Conservation (phyloP, 768 basidiomycete genomes). For the Tephrocybe sp. region DNA sequence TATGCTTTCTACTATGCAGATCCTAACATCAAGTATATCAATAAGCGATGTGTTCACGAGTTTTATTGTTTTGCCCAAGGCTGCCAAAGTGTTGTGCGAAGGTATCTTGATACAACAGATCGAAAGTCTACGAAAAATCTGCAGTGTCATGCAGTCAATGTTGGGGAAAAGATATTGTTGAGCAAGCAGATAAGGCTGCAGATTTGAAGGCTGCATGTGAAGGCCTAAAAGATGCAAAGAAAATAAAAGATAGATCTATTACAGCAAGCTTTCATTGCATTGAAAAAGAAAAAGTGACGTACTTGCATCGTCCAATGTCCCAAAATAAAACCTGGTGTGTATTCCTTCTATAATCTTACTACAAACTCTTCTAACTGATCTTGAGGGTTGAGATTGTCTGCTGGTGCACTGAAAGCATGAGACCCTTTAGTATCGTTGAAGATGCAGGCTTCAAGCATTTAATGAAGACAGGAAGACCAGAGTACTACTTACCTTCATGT, state of each 20-base stretch:
- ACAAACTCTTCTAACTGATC: neutral
- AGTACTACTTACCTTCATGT: too few relatives aligned
- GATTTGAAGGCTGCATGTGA: slow-evolving; percentile 6
- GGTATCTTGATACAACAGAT: slow-evolving; percentile 27
- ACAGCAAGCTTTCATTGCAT: slow-evolving; percentile 25
- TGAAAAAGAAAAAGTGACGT: slow-evolving; percentile 26
- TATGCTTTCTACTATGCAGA: slow-evolving; percentile 28
- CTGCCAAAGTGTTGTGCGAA: slow-evolving; percentile 16
- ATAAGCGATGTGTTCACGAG: slow-evolving; percentile 19
- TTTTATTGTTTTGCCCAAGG: slow-evolving; percentile 23
- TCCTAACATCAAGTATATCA: slow-evolving; percentile 8
- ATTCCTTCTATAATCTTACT: neutral
- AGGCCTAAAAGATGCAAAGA: slow-evolving; percentile 5
- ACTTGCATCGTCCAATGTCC: slow-evolving; percentile 21
- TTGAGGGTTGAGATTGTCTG: neutral
- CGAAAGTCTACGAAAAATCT: slow-evolving; percentile 26
- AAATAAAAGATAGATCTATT: slow-evolving; percentile 18
- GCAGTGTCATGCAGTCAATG: slow-evolving; percentile 25
- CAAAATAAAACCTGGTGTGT: slow-evolving; percentile 15
- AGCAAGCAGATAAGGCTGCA: slow-evolving; percentile 11
- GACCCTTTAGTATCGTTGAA: neutral
- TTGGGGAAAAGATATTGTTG: slow-evolving; percentile 24
- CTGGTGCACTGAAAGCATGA: neutral
- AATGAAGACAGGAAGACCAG: too few relatives aligned
- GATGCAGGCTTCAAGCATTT: neutral